A percentile compares a stretch with the other conserved stretches of the same genome.
Conservation (phyloP, 257 asterid species). For the Vinca minor region DNA sequence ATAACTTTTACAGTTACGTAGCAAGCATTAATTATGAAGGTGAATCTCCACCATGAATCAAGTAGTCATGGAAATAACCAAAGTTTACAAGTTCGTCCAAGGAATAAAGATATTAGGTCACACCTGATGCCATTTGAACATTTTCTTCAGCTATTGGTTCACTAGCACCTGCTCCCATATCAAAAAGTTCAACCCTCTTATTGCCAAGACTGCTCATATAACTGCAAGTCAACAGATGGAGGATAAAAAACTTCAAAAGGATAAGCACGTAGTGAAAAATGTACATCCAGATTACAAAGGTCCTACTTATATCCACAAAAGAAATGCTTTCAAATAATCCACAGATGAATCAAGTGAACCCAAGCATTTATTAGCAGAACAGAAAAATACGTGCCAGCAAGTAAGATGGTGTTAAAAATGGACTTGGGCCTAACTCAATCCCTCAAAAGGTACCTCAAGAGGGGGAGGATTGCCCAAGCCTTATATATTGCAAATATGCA, state of each 20-base stretch:
- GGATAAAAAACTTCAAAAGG: background rate
- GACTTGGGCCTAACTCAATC: no score
- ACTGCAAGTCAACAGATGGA: slow-evolving; percentile 47
- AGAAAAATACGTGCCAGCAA: background rate
- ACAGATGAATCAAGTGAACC: background rate
- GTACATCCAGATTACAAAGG: background rate
- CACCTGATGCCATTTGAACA: slow-evolving; percentile 89
- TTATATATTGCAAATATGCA: no score
- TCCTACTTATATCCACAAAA: background rate
- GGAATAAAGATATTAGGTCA: slow-evolving; percentile 4
- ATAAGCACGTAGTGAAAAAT: background rate
- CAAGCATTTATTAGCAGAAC: background rate
- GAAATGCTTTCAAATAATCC: background rate
- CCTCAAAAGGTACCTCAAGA: no score
- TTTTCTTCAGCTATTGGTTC: slow-evolving; percentile 88
- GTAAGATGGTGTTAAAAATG: no score
- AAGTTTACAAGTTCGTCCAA: background rate
- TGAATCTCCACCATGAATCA: no score
- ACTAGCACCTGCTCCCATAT: slow-evolving; percentile 70
- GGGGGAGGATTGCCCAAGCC: no score
- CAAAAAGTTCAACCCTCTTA: slow-evolving; percentile 93
- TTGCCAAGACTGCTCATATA: slow-evolving; percentile 89
- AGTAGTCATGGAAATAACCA: no score
- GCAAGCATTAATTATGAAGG: no score
- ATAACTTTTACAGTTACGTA: no score